These are phyloP conservation scores for Primulina eburnea DNA, from an alignment of 257 asterid species.

Conservation along the genomic window DNA sequence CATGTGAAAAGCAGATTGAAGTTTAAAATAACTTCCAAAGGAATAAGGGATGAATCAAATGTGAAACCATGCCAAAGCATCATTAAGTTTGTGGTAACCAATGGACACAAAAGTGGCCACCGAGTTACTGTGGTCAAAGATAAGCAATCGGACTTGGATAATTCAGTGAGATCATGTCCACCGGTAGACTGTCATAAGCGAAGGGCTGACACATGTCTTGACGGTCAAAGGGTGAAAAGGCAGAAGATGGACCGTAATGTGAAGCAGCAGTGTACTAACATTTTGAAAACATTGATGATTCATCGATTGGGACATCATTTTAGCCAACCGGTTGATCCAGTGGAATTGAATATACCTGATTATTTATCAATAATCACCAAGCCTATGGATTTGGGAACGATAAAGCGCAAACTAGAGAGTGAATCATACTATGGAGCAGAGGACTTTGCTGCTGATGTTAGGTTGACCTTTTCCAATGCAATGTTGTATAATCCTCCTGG, in stretches of 20 bases:
- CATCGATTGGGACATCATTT: constrained; percentile 46
- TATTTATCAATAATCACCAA: constrained; percentile 49
- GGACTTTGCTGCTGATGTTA: constrained; percentile 72
- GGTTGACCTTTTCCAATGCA: constrained; percentile 73
- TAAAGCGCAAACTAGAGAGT: constrained; percentile 49
- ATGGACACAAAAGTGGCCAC: constrained; percentile 11
- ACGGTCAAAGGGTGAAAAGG: constrained; percentile 40
- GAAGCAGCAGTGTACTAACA: constrained; percentile 45
- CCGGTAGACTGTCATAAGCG: constrained; percentile 44
- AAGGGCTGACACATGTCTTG: constrained; percentile 32
- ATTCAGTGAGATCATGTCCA: constrained; percentile 27
- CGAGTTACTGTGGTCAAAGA: constrained; percentile 9
- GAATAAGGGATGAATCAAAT: constrained; percentile 30
- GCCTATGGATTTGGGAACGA: constrained; percentile 92
- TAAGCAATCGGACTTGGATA: constrained; percentile 25
- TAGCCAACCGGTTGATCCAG: constrained; percentile 75
- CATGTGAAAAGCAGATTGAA: constrained; percentile 33
- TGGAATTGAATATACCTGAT: constrained; percentile 61
- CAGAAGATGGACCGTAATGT: constrained; percentile 50
- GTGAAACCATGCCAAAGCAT: constrained; percentile 24
- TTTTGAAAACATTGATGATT: constrained; percentile 48
- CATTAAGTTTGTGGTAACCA: constrained; percentile 12
- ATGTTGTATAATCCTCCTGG: constrained; percentile 65
- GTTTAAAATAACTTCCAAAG: constrained; percentile 48
- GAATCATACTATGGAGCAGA: constrained; percentile 45